phyloP scores from a whole-genome alignment of 1,284 basidiomycete species.

The Puccinia brachypodii region DNA sequence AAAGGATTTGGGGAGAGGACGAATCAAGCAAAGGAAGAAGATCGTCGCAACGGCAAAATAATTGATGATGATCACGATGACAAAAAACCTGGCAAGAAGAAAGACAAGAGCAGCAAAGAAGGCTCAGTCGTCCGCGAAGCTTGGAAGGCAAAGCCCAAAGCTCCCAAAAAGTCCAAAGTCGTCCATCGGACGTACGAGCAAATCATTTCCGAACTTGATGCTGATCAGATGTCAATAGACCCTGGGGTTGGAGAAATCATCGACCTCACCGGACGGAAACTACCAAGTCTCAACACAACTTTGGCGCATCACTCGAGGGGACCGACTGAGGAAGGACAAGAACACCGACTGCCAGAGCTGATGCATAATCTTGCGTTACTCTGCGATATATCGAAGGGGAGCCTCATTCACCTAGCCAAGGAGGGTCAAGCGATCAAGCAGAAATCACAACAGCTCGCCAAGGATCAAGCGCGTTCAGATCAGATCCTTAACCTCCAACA shows the following conservation, averaged over 20 bases:
- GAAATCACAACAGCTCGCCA: slow-evolving; percentile 69
- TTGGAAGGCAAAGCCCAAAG: slow-evolving; percentile 66
- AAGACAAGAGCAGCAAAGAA: slow-evolving; percentile 48
- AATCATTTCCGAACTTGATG: slow-evolving; percentile 73
- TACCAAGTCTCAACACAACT: slow-evolving; percentile 69
- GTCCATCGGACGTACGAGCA: slow-evolving; percentile 95
- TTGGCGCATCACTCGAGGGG: slow-evolving; percentile 66
- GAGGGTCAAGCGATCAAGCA: slow-evolving; percentile 83
- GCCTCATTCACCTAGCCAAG: slow-evolving; percentile 79
- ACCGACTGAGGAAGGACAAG: slow-evolving; percentile 35
- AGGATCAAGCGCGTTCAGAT: slow-evolving; percentile 70
- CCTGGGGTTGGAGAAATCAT: slow-evolving; percentile 78
- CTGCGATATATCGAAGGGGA: slow-evolving; percentile 73
- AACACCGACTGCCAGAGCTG: slow-evolving; percentile 75
- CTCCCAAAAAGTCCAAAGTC: slow-evolving; percentile 68
- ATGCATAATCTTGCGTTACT: slow-evolving; percentile 90
- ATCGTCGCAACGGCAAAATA: slow-evolving; percentile 56
- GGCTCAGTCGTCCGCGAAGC: slow-evolving; percentile 49
- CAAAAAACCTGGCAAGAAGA: slow-evolving; percentile 44
- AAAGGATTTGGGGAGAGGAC: slow-evolving; percentile 83
- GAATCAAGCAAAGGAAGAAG: slow-evolving; percentile 80
- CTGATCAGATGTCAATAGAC: slow-evolving; percentile 55
- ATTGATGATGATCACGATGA: slow-evolving; percentile 52
- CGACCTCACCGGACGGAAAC: slow-evolving; percentile 88
- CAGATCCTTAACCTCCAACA: slow-evolving; percentile 64